phyloP scores from a whole-genome alignment of 371 early-diverging fungal species.

The Rhizopus sp. region DNA sequence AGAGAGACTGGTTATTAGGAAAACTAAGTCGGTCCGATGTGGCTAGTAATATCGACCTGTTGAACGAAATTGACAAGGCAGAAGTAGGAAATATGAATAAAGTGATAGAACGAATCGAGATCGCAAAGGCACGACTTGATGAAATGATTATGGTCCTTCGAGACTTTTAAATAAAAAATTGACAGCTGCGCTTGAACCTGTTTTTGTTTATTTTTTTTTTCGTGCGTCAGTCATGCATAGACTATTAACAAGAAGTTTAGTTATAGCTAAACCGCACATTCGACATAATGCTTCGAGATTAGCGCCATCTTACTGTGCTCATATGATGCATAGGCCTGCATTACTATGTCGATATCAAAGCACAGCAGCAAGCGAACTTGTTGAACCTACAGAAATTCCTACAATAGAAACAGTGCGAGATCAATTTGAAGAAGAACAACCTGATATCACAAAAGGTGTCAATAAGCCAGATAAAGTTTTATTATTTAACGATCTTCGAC shows the following conservation, averaged over 20 bases:
- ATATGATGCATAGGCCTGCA: too few relatives aligned
- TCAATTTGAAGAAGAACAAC: constrained; percentile 27
- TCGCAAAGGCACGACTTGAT: constrained; percentile 63
- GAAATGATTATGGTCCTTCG: constrained; percentile 67
- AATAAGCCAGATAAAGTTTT: constrained; percentile 66
- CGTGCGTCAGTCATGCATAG: not conserved
- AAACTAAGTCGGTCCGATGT: constrained; percentile 81
- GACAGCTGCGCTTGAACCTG: too few relatives aligned
- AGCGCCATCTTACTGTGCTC: not conserved
- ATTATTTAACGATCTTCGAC: constrained; percentile 59
- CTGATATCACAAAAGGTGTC: constrained; percentile 46
- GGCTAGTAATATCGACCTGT: constrained; percentile 52
- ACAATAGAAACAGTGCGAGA: not conserved
- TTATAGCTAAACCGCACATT: not conserved
- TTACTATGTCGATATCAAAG: not conserved
- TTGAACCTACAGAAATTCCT: not conserved
- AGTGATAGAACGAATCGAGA: constrained; percentile 56
- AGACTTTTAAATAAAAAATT: constrained; percentile 60
- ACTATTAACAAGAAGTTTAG: not conserved
- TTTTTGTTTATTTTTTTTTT: not conserved
- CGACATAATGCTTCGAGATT: not conserved
- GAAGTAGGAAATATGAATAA: constrained; percentile 53
- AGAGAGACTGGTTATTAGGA: constrained; percentile 62
- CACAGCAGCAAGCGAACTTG: not conserved
- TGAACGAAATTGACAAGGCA: constrained; percentile 59